Evolutionary conservation across 129 eudicot genomes (phyloP).

Genomic region (carrot (Daucus carota)): DNA sequence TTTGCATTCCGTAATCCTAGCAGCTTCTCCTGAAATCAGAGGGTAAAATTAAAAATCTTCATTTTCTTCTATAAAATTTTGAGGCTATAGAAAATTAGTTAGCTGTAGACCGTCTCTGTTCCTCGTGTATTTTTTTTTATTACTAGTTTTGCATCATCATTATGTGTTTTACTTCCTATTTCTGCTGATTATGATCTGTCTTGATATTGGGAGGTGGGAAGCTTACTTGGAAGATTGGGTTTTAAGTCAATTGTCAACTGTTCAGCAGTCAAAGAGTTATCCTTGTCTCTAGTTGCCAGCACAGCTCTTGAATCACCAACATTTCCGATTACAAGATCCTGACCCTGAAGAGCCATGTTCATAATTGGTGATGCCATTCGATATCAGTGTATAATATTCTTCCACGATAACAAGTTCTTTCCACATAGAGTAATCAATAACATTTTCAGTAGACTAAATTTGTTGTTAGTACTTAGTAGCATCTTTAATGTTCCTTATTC

Average conservation of each 20-base stretch:
- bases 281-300: constrained; percentile 65
- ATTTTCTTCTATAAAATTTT: neutral
- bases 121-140: no score
- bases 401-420: neutral
- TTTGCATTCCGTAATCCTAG: constrained; percentile 64
- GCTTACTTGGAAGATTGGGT: constrained; percentile 93
- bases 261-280: constrained; percentile 54
- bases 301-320: constrained; percentile 98
- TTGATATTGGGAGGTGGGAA: neutral
- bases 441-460: neutral
- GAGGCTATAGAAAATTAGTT: neutral
- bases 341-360: constrained; percentile 48
- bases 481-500: neutral
- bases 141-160: neutral
- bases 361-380: constrained; percentile 3
- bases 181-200: neutral
- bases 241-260: constrained; percentile 90
- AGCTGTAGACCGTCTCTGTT: neutral
- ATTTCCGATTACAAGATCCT: constrained; percentile 85
- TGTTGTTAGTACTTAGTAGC: neutral
- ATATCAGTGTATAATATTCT: neutral
- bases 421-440: neutral
- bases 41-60: neutral
- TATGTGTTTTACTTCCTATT: neutral
- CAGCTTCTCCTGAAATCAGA: constrained; percentile 62